Conservation (phyloP, 805 yeast species). For the Yarrowia sp. region DNA sequence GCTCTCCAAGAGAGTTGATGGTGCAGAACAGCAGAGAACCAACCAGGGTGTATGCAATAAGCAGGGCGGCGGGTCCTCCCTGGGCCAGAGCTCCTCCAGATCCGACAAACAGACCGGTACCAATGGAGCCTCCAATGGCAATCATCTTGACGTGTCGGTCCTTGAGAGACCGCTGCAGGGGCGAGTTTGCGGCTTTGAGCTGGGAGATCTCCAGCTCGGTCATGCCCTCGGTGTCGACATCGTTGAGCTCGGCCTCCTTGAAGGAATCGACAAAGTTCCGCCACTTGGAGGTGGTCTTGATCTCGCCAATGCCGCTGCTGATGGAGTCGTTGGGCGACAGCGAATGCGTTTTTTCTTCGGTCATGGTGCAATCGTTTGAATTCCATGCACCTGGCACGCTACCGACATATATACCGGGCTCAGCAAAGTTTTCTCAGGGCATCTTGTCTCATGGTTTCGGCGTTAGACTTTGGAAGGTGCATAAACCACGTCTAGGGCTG, state of each 20-base stretch:
- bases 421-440: slow-evolving; percentile 21
- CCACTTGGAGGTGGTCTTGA: slow-evolving; percentile 30
- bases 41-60: slow-evolving; percentile 57
- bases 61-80: slow-evolving; percentile 60
- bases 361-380: neutral
- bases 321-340: slow-evolving; percentile 23
- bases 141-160: slow-evolving; percentile 68
- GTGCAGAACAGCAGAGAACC: slow-evolving; percentile 65
- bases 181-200: slow-evolving; percentile 46
- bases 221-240: slow-evolving; percentile 38
- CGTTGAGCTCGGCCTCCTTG: slow-evolving; percentile 44
- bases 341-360: slow-evolving; percentile 11
- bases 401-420: slow-evolving; percentile 1
- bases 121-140: slow-evolving; percentile 72
- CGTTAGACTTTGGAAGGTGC: neutral
- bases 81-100: slow-evolving; percentile 55
- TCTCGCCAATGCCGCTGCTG: slow-evolving; percentile 13
- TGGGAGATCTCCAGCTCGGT: slow-evolving; percentile 48
- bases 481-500: neutral
- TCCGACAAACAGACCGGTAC: slow-evolving; percentile 74
- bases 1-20: slow-evolving; percentile 64
- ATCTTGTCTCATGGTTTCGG: neutral
- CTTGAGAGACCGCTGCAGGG: slow-evolving; percentile 47
- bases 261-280: slow-evolving; percentile 42
- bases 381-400: neutral